Percentiles rank a stretch among this genome's conserved stretches.
phyloP scores from a whole-genome alignment of 2,329 filamentous ascomycete genomes.

The Phaeosphaeriaceae sp. region DNA sequence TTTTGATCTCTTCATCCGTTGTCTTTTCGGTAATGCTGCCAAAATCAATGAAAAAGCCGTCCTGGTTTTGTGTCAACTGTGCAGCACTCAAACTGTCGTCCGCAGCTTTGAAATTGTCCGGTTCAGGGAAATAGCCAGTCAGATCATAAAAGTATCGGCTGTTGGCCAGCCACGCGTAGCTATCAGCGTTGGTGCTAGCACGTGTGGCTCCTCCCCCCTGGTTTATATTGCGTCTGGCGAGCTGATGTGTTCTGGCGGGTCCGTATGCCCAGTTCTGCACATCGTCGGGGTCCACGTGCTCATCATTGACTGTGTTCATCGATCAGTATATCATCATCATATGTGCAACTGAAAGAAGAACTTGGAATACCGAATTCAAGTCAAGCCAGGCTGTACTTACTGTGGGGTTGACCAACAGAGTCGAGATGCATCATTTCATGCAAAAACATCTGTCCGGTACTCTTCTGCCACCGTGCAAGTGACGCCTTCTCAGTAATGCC shows the following conservation, averaged over 20 bases:
- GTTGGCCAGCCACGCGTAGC: constrained; percentile 16
- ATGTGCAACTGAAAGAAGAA: background rate
- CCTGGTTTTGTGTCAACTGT: background rate
- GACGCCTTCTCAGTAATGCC: constrained; percentile 2
- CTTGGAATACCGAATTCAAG: background rate
- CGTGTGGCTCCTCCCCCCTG: constrained; percentile 12
- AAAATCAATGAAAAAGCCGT: constrained; percentile 3
- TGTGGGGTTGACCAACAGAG: constrained; percentile 11
- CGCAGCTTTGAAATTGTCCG: constrained; percentile 1
- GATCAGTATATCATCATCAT: background rate
- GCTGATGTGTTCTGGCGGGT: constrained; percentile 5
- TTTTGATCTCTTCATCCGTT: constrained; percentile 1
- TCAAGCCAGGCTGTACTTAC: constrained; percentile 8
- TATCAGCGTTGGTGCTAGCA: constrained; percentile 15
- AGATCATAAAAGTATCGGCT: constrained; percentile 14
- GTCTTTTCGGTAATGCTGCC: constrained; percentile 3
- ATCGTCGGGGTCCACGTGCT: constrained; percentile 3
- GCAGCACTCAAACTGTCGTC: constrained; percentile 1
- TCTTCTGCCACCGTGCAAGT: constrained; percentile 9
- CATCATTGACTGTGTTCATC: constrained; percentile 3
- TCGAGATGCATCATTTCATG: constrained; percentile 21
- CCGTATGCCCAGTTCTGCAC: constrained; percentile 12
- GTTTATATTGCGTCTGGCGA: constrained; percentile 9
- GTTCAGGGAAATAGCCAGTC: constrained; percentile 13
- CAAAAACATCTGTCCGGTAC: constrained; percentile 12